Base-by-base conservation (phyloP, 768 basidiomycete genomes). In the Strobilomyces confusus region DNA sequence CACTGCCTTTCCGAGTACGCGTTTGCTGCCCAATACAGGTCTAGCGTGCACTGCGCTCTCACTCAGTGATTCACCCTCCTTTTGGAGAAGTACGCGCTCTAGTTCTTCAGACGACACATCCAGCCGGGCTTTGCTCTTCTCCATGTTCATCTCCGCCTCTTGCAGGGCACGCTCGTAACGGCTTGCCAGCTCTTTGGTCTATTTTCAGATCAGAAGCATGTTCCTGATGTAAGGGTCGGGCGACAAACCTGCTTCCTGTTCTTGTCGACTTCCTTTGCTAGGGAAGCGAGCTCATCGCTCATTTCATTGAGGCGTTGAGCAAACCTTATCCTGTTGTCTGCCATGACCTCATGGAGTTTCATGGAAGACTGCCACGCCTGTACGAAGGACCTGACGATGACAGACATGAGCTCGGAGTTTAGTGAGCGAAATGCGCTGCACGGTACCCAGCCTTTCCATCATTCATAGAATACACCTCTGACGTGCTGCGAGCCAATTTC, bases 401-500 rank as follows among this genome's bases (percentile, higher is more conserved):
- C 54, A 6, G 43, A 41, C 20, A 49, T 62, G 23, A 68, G 60
- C 41, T 48, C 50, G 56, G 23, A 22, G 38, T 40, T 40, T 7
- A 20, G 17, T 44, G 46, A 49, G 55, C 42, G 37, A 51, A 22
- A 56, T 40, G 44, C 15, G n/a, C 0, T 52, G 41, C 17, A 67
- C 82, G 14, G 60, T 65, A 95, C 92, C 97, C 97, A 50, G 95
- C 93, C 73, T 98, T 98, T 55, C 92, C 94, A 52, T 98, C 97
- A 58, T 82, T 86, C 69, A 87, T 73, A 3, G 86, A 78, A 71
- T 99, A 98, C 6, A 80, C 78, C 50, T 98, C 94, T 11, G 86
- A 78, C 13, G 91, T 90, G 45, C 79, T 75, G 55, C 87, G 80
- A 20, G 89, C 80, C 29, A 97, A 77, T 71, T 95, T 97, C 60